Evolutionary conservation across 805 yeast species (phyloP).

Genomic region (Candida pini): DNA sequence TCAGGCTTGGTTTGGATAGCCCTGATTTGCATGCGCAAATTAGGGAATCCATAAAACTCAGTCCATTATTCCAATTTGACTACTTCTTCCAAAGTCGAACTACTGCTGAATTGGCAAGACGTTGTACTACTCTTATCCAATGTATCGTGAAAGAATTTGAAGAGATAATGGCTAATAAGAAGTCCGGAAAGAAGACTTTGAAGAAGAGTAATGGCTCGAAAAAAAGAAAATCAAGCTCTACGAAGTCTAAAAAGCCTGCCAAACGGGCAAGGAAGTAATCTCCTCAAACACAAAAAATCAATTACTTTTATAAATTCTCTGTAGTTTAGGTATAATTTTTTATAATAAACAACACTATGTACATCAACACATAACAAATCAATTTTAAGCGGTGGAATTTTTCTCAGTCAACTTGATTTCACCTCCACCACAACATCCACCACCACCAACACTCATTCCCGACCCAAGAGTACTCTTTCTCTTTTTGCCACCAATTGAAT

Average conservation of each 20-base stretch:
- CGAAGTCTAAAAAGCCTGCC: too few species aligned
- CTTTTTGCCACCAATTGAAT: constrained; percentile 37
- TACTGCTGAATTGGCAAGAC: constrained; percentile 69
- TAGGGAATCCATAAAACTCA: constrained; percentile 64
- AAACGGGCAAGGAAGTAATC: too few species aligned
- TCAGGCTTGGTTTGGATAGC: constrained; percentile 74
- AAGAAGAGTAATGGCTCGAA: background rate
- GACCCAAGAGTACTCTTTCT: constrained; percentile 37
- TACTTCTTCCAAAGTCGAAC: constrained; percentile 81
- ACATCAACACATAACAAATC: too few species aligned
- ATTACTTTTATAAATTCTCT: too few species aligned
- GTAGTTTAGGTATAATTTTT: too few species aligned
- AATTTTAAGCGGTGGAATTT: too few species aligned
- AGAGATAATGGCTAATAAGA: constrained; percentile 6
- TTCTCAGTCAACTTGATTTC: constrained; percentile 27
- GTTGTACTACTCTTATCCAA: constrained; percentile 73
- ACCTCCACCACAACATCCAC: constrained; percentile 56
- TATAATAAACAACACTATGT: too few species aligned
- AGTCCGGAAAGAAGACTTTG: constrained; percentile 2
- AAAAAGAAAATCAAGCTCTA: too few species aligned
- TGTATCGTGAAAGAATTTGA: constrained; percentile 70
- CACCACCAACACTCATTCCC: constrained; percentile 38
- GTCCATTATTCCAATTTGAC: constrained; percentile 80
- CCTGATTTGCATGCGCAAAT: constrained; percentile 75
- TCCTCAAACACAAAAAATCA: too few species aligned